Evolutionary conservation across 805 yeast species (phyloP), one percentile per base, ranked within the genome.

Genomic region (Wickerhamiella shivajii): DNA sequence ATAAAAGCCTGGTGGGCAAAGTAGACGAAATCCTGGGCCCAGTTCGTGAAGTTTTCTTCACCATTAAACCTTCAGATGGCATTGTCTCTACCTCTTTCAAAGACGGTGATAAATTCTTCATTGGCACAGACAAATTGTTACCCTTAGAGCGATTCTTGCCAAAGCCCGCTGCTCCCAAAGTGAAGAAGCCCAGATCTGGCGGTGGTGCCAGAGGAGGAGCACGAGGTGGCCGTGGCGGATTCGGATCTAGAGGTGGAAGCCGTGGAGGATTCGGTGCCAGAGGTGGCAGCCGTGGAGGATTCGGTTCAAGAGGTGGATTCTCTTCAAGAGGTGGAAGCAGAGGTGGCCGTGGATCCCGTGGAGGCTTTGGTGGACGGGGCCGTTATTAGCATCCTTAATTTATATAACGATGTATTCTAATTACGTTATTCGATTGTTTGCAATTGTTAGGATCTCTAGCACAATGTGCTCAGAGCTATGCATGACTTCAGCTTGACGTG

Each of bases 11-110:
- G 54, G 75, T 90, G 30, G 99, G 99, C 50, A 90, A 90, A 59
- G 93, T 90, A 39, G 99, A 90, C 57, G 99, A 90, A 66, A 90
- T 90, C 43, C 69, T 90, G 46, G 99, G 99, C 33, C 97, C 98
- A 30, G 63, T 90, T 55, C 90, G 90, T 56, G 98, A 90, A 61
- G 96, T 90, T n/a, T 87, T 70, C 56, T 90, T 90, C 69, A 90
- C 99, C 24, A 75, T 90, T 48, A 90, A 90, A 63, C 90, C 96
- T 38, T 67, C 79, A 33, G 98, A 90, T 55, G 99, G 99, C 53
- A 90, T 90, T 34, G 90, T 79, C 56, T 95, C 98, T 36, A 60
- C 69, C 23, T 80, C 94, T 34, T 90, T 90, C 69, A 83, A 83
- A 60, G 78, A 72, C 29, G 98, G 97, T 47, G 98, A 90, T 60